phyloP scores from a whole-genome alignment of 2,329 filamentous ascomycete species.

The Colletotrichum shisoi region DNA sequence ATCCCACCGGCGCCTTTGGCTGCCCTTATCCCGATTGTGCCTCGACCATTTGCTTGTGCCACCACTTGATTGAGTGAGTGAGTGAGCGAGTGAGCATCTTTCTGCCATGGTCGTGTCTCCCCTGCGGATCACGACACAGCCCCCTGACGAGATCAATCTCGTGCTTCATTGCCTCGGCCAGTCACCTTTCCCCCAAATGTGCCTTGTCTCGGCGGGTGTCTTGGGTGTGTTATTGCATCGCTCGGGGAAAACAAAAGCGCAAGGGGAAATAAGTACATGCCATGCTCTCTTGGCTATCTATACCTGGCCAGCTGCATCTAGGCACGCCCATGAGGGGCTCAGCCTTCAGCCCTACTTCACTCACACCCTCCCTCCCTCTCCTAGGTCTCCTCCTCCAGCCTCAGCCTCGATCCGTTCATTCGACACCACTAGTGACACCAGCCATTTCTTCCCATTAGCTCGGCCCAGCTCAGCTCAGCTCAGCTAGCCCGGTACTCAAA shows the following conservation, averaged over 20 bases:
- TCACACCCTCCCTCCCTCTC: too few relatives aligned
- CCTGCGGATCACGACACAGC: slow-evolving; percentile 13
- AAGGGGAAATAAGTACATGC: slow-evolving; percentile 11
- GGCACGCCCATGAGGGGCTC: slow-evolving; percentile 1
- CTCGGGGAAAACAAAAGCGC: slow-evolving; percentile 26
- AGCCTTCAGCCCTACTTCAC: slow-evolving; percentile 31
- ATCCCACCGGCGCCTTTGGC: slow-evolving; percentile 12
- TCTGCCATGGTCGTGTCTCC: background rate
- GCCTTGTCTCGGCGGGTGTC: background rate
- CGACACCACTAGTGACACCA: slow-evolving; percentile 25
- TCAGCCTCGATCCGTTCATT: slow-evolving; percentile 17
- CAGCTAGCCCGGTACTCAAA: background rate
- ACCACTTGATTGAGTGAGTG: background rate
- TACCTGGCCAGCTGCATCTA: background rate
- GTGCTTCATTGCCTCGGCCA: slow-evolving; percentile 12
- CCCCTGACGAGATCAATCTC: background rate
- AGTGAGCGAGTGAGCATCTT: background rate
- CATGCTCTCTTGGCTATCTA: background rate
- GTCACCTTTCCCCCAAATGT: background rate
- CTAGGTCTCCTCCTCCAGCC: slow-evolving; percentile 1
- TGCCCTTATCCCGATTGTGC: slow-evolving; percentile 7
- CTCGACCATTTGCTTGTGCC: slow-evolving; percentile 2
- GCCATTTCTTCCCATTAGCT: slow-evolving; percentile 21
- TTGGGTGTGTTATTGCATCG: slow-evolving; percentile 5
- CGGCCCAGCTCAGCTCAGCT: background rate